These are phyloP conservation scores for Plasmodium blacklocki DNA, from an alignment of 169 alveolate species.

Conservation along the genomic window DNA sequence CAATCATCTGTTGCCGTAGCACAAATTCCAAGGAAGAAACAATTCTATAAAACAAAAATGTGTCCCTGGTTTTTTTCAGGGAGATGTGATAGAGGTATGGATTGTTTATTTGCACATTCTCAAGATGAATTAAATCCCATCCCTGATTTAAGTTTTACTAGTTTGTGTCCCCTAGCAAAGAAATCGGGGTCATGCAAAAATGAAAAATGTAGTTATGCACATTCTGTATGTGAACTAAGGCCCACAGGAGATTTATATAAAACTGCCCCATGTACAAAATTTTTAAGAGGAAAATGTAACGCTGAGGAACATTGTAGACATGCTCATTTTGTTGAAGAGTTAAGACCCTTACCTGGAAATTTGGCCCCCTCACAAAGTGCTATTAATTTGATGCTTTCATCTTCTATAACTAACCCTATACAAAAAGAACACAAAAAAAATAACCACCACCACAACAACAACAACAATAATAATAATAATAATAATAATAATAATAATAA, in stretches of 20 bases:
- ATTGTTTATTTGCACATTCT: conserved; percentile 90
- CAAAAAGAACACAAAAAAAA: conserved; percentile 24
- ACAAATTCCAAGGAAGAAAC: conserved; percentile 70
- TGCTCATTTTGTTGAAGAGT: conserved; percentile 62
- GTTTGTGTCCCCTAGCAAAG: conserved; percentile 87
- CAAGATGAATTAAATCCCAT: conserved; percentile 86
- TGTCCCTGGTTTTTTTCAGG: conserved; percentile 75
- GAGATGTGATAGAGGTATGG: conserved; percentile 88
- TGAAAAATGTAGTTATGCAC: conserved; percentile 79
- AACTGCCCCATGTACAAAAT: conserved; percentile 68
- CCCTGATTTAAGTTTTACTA: conserved; percentile 66
- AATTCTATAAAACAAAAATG: conserved; percentile 70
- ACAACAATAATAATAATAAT: neutral
- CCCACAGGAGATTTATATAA: conserved; percentile 73
- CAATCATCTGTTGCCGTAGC: conserved; percentile 47
- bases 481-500: conserved; percentile 6
- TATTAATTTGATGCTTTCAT: conserved; percentile 55
- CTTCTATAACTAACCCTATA: conserved; percentile 17
- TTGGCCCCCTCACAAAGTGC: conserved; percentile 65
- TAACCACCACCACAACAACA: neutral
- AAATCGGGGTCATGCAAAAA: conserved; percentile 86
- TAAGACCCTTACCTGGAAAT: conserved; percentile 69
- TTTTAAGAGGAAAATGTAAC: conserved; percentile 70
- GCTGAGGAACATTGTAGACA: conserved; percentile 72
- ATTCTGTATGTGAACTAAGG: conserved; percentile 74